Conservation (phyloP, 2,329 filamentous ascomycete species). For the Epichloe sylvatica region DNA sequence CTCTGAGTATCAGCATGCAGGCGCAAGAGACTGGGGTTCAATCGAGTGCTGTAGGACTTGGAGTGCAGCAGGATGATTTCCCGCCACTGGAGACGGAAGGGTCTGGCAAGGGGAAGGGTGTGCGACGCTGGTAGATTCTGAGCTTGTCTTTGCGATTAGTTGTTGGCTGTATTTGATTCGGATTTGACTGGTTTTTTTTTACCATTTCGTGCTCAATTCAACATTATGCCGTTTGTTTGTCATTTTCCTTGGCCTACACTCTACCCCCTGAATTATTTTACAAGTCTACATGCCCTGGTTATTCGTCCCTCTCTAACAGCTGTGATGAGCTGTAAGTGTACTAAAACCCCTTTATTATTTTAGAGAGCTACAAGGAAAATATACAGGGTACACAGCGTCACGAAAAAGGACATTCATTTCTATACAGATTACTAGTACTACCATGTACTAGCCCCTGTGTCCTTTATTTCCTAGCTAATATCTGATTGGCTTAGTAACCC, state of each 20-base stretch:
- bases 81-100: constrained; percentile 26
- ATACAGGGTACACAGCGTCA: too few species aligned
- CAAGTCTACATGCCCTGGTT: too few species aligned
- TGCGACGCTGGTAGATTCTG: constrained; percentile 11
- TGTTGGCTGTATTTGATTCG: neutral
- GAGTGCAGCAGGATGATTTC: constrained; percentile 22
- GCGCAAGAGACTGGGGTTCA: constrained; percentile 27
- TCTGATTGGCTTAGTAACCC: too few species aligned
- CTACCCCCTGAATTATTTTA: too few species aligned
- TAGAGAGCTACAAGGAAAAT: too few species aligned
- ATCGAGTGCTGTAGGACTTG: neutral
- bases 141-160: neutral
- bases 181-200: neutral
- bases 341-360: too few species aligned
- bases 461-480: too few species aligned
- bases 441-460: too few species aligned
- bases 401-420: too few species aligned
- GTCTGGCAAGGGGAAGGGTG: constrained; percentile 30
- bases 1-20: constrained; percentile 44
- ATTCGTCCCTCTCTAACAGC: too few species aligned
- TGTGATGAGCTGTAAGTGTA: too few species aligned
- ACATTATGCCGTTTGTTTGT: neutral
- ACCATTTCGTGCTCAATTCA: neutral
- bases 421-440: too few species aligned
- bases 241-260: neutral